Base-by-base conservation (phyloP, 345 rosid genomes). In the Ceriops tagal region DNA sequence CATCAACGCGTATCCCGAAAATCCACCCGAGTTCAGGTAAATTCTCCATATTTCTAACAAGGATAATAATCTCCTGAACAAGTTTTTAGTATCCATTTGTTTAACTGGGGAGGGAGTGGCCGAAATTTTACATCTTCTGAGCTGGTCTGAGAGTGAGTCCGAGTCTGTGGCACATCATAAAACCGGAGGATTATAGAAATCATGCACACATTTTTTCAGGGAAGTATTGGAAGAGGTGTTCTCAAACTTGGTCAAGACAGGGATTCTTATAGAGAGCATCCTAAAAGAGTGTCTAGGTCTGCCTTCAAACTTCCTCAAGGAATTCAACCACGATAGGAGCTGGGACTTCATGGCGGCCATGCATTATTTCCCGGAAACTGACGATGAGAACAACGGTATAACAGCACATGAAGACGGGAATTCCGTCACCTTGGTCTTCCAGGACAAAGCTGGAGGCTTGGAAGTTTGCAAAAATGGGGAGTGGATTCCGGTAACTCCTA, bases 381-480 rank as follows among this genome's bases (percentile, higher is more conserved):
- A 79, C 3, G 11, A 28, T 13, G 92, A 82, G 26, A 71, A 82
- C 58, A 77, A 69, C 24, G 92, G 89, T 8, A 24, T 82, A 64
- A 61, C 70, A 1, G 76, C 79, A 68, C 89, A 87, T 22, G 86
- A 83, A 75, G 91, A 83, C 32, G 68, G 76, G 18, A 87, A 85
- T 61, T 73, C 69, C 56, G 11, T 87, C 77, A 85, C 81, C 5
- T 80, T 83, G 24, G 80, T 82, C 18, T 74, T 80, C 76, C 88
- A 85, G 73, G 92, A 82, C 66, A 79, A 80, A 21, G 83, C 62
- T 43, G 85, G 84, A 39, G 89, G 89, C 24, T 67, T 87, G 3
- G 68, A 85, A 65, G 89, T 85, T 30, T 43, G 62, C 32, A 76
- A 75, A 61, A 65, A 80, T 7, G 82, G 85, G 8, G 32, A 71